Conservation (phyloP, 345 rosid genomes). For the Trapa bicornis region DNA sequence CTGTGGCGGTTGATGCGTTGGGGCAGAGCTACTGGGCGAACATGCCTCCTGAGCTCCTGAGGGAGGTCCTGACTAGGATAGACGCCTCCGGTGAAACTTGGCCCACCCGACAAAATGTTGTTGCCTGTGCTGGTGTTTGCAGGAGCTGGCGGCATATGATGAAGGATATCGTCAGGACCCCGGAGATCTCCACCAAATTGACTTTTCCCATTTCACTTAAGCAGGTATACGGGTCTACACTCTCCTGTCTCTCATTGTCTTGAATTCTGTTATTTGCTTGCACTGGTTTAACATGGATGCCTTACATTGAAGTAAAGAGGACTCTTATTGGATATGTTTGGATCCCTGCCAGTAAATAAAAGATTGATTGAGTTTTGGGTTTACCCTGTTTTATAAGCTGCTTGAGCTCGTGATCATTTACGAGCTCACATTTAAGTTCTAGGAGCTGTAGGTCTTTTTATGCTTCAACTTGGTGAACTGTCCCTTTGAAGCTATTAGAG, state of each 20-base stretch:
- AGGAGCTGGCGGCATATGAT: slow-evolving; percentile 52
- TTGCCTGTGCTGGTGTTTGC: slow-evolving; percentile 81
- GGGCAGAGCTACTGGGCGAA: slow-evolving; percentile 48
- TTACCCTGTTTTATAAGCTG: not conserved
- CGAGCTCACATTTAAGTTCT: not conserved
- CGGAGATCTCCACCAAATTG: slow-evolving; percentile 49
- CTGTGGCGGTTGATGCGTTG: slow-evolving; percentile 15
- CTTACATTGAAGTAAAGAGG: not conserved
- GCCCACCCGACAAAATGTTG: slow-evolving; percentile 62
- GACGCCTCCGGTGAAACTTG: slow-evolving; percentile 57
- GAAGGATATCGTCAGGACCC: slow-evolving; percentile 53
- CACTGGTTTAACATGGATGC: not conserved
- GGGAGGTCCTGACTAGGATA: slow-evolving; percentile 50
- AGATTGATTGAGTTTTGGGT: not conserved
- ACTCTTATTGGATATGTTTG: not conserved
- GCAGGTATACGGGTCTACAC: slow-evolving; percentile 33
- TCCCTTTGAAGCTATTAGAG: not conserved
- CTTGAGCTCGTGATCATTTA: not conserved
- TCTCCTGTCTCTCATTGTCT: not conserved
- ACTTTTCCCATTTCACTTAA: slow-evolving; percentile 81
- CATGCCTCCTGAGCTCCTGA: slow-evolving; percentile 63
- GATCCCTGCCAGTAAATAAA: not conserved
- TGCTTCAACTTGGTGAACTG: not conserved
- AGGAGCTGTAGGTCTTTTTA: not conserved
- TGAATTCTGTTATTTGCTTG: not conserved